Evolutionary conservation across 2,329 filamentous ascomycete genomes (phyloP), one percentile per base, ranked within the genome.

Genomic region (Blastomyces parvus): DNA sequence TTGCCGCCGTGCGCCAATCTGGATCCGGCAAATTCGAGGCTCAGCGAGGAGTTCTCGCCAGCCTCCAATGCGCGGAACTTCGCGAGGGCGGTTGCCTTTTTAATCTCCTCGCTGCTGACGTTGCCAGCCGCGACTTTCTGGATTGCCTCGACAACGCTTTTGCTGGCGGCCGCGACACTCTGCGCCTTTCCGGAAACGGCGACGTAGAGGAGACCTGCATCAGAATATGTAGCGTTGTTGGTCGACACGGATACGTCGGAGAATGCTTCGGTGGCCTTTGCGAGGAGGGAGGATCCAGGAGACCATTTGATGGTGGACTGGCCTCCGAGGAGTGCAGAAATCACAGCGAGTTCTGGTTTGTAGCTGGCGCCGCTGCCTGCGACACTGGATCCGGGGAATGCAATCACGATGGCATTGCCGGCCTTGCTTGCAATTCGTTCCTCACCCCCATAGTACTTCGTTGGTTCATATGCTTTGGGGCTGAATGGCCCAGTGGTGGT

Each of bases 271-370:
- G 86, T 84, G 65, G 88, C 88, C 82, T 96, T 92, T 74, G 89
- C 84, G 65, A 99, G 85, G 66, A 97, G 83, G 64, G 90, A 93
- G 84, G 96, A 97, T 71, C 94, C 94, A 67, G 90, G 81, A 61
- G 90, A 88, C 93, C 93, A 99, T 83, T 97, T 99, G 82, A 97
- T 91, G 78, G 82, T 88, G 62, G 91, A 89, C 78, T 95, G 81
- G 66, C 93, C 94, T 73, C 94, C 94, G 61, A 99, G 88, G 25
- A 99, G 87, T 67, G 91, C 86, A 64, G 89, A 86, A 63, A 99
- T 87, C 67, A 99, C 91, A 67, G 88, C 85, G 67, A 91, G 85
- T 79, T 97, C 92, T 63, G 94, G 90, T 83, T 96, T 96, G 83
- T 90, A 91, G 71, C 86, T 86, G 67, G 83, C 82, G 70, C 83